These are phyloP conservation scores for Hypoxylon sp. DNA, from an alignment of 2,329 filamentous ascomycete species.

Conservation along the genomic window DNA sequence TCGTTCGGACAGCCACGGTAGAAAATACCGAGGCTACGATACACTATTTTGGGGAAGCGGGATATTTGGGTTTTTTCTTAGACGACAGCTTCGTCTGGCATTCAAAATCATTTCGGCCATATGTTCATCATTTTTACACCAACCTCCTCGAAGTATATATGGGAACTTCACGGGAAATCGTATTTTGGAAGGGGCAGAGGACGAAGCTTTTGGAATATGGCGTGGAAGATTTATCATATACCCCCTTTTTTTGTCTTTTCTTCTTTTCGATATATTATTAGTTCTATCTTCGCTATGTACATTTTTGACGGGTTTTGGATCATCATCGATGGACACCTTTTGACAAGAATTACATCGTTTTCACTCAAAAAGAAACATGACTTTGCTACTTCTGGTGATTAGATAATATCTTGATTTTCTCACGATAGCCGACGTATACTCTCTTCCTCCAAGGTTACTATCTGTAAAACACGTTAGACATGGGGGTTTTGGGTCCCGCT, in stretches of 20 bases:
- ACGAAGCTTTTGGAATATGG: slow-evolving; percentile 36
- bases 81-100: slow-evolving; percentile 34
- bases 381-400: slow-evolving; percentile 8
- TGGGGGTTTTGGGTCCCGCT: slow-evolving; percentile 23
- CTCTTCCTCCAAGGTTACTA: background rate
- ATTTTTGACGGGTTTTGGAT: slow-evolving; percentile 31
- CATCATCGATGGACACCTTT: slow-evolving; percentile 39
- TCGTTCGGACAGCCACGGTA: slow-evolving; percentile 22
- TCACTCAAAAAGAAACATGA: slow-evolving; percentile 13
- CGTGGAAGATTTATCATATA: slow-evolving; percentile 43
- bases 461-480: slow-evolving; percentile 27
- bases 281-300: slow-evolving; percentile 41
- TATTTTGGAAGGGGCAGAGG: slow-evolving; percentile 16
- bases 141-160: slow-evolving; percentile 36
- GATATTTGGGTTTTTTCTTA: slow-evolving; percentile 26
- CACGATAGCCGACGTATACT: background rate
- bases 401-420: background rate
- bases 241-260: slow-evolving; percentile 37
- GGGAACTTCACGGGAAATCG: slow-evolving; percentile 28
- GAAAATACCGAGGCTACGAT: slow-evolving; percentile 29
- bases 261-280: slow-evolving; percentile 41
- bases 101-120: slow-evolving; percentile 38
- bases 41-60: slow-evolving; percentile 21
- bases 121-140: slow-evolving; percentile 9
- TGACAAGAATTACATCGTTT: slow-evolving; percentile 21